Evolutionary conservation across 1,284 basidiomycete genomes (phyloP).

Genomic region (Marasmius tenuissimus): DNA sequence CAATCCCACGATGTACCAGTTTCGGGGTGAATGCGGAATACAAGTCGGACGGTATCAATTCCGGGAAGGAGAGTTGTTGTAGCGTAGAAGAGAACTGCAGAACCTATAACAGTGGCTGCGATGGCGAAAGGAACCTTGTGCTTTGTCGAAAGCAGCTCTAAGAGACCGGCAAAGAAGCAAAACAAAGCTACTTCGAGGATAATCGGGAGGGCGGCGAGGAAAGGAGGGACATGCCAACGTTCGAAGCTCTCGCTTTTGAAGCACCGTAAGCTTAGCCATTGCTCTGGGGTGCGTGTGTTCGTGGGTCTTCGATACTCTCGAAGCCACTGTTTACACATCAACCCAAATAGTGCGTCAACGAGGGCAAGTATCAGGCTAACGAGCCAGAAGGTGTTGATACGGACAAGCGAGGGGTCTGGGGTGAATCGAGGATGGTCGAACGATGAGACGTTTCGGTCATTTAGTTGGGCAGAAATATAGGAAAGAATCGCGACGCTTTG

Average conservation of each 20-base stretch:
- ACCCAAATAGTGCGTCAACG: conserved; percentile 1
- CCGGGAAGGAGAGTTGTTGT: not conserved
- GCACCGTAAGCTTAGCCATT: conserved; percentile 4
- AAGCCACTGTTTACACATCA: conserved; percentile 12
- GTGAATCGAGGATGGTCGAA: not conserved
- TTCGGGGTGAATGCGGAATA: not conserved
- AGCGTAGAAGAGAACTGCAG: not conserved
- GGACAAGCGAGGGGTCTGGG: not conserved
- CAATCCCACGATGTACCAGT: too few relatives aligned
- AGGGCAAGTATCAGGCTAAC: conserved; percentile 8
- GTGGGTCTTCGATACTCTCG: conserved; percentile 5
- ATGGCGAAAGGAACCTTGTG: not conserved
- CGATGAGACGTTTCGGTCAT: not conserved
- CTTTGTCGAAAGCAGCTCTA: conserved; percentile 1
- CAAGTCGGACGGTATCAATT: not conserved
- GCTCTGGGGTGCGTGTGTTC: not conserved
- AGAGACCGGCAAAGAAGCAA: conserved; percentile 3
- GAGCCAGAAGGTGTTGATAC: conserved; percentile 10
- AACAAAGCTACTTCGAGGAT: conserved; percentile 5
- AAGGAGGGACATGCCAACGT: not conserved
- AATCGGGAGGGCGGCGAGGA: conserved; percentile 3
- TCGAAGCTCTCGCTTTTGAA: not conserved
- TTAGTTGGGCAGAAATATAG: conserved; percentile 7
- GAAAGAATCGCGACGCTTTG: conserved; percentile 8
- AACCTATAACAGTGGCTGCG: not conserved